These are phyloP conservation scores for Ascodesmis nigricans DNA, from an alignment of 495 filamentous ascomycete species.

Conservation along the genomic window DNA sequence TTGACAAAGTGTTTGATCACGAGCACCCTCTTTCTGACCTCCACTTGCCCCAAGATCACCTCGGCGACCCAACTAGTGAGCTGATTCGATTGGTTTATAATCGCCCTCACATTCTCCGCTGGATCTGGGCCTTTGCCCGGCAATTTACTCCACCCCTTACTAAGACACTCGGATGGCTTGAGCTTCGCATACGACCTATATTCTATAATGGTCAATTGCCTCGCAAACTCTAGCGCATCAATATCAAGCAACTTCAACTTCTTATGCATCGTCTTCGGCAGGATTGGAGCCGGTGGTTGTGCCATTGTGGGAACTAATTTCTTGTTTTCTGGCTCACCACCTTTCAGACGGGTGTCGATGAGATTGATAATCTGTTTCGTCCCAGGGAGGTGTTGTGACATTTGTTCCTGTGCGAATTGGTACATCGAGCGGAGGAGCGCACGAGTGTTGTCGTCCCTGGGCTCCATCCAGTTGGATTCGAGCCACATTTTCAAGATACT, in stretches of 20 bases:
- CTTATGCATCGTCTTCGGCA: conserved; percentile 99
- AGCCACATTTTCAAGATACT: conserved; percentile 98
- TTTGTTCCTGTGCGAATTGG: conserved; percentile 78
- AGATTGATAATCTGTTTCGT: conserved; percentile 57
- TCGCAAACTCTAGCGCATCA: conserved; percentile 82
- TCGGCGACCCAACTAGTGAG: conserved; percentile 99
- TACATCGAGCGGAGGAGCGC: conserved; percentile 71
- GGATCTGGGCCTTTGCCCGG: conserved; percentile 66
- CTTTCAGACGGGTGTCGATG: conserved; percentile 65
- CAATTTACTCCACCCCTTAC: conserved; percentile 98
- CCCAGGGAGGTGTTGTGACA: conserved; percentile 76
- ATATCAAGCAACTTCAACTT: conserved; percentile 98
- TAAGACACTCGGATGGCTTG: conserved; percentile 81
- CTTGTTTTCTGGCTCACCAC: conserved; percentile 71
- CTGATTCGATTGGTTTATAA: conserved; percentile 95
- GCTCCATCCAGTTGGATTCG: conserved; percentile 96
- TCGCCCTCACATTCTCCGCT: conserved; percentile 77
- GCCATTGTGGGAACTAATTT: conserved; percentile 67
- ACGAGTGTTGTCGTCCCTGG: conserved; percentile 57
- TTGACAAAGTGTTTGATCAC: conserved; percentile 97
- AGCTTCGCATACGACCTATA: conserved; percentile 88
- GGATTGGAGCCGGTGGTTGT: conserved; percentile 63
- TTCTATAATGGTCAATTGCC: conserved; percentile 92
- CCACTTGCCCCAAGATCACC: conserved; percentile 86
- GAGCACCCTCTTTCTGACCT: conserved; percentile 84